Evolutionary conservation across 805 yeast genomes (phyloP).

Genomic region (Metschnikowia lunata): DNA sequence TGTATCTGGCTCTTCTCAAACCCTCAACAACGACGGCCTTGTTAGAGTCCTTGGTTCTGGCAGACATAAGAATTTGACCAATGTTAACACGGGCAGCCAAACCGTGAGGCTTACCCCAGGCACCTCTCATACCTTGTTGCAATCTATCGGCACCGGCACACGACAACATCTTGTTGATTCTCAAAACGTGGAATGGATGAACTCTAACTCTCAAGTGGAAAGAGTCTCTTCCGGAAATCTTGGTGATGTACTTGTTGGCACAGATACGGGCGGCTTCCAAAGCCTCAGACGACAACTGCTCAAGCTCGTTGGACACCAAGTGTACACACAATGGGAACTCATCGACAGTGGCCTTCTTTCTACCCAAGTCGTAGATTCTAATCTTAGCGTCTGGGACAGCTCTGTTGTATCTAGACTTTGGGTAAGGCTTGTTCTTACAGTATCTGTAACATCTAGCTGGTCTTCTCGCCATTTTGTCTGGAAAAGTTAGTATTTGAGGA

Average conservation of each 20-base stretch:
- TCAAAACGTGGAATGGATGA: slow-evolving; percentile 99
- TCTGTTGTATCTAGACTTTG: slow-evolving; percentile 99
- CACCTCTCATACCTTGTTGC: slow-evolving; percentile 99
- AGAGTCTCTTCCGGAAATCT: slow-evolving; percentile 95
- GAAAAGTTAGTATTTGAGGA: slow-evolving; percentile 20
- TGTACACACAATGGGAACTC: slow-evolving; percentile 99
- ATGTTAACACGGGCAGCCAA: slow-evolving; percentile 98
- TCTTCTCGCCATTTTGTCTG: slow-evolving; percentile 96
- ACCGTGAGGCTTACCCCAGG: slow-evolving; percentile 99
- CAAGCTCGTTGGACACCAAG: slow-evolving; percentile 98
- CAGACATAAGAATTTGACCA: slow-evolving; percentile 97
- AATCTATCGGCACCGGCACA: slow-evolving; percentile 99
- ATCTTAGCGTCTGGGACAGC: slow-evolving; percentile 99
- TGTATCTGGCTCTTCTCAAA: slow-evolving; percentile 99
- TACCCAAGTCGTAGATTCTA: slow-evolving; percentile 98
- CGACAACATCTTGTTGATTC: slow-evolving; percentile 99
- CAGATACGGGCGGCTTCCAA: slow-evolving; percentile 99
- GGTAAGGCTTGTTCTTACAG: slow-evolving; percentile 99
- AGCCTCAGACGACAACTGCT: slow-evolving; percentile 99
- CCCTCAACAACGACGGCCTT: slow-evolving; percentile 97
- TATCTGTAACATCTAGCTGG: slow-evolving; percentile 99
- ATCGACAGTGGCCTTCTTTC: slow-evolving; percentile 99
- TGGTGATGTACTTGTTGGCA: slow-evolving; percentile 99
- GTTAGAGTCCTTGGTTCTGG: slow-evolving; percentile 97
- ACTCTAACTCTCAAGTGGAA: slow-evolving; percentile 99